Base-by-base conservation (phyloP, 371 early-diverging fungal genomes). In the Mycotypha africana region DNA sequence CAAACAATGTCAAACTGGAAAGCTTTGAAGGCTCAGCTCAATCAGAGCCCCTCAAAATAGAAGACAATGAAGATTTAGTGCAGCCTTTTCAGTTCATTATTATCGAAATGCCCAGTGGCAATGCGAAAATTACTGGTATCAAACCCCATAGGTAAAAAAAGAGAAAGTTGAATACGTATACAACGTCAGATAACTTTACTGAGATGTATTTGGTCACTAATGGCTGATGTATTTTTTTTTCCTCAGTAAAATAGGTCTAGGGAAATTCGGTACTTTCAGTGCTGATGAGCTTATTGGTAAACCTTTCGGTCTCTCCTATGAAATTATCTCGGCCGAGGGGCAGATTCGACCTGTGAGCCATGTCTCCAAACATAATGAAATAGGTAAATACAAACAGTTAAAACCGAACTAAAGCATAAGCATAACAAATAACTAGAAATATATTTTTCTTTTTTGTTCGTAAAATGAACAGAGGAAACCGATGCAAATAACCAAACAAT, bases 231-330 rank as follows among this genome's bases (percentile, higher is more conserved):
- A 37, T 45, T 36, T 42, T 47, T 12, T 14, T 30, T n/a, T n/a
- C n/a, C 25, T 14, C 51, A 86, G 88, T 10, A 74, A 55, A 11
- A 65, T 94, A 1, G 68, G 78, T 4, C 61, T 97, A 25, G 98
- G 98, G 35, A 97, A 97, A 64, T 97, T 97, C 74, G 98, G 98
- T 20, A 64, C 69, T 5, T 95, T 95, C 71, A 57, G 76, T 22
- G 74, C 84, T 6, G 69, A 82, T 50, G 82, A 79, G 38, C 70
- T 97, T 21, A 83, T 97, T 45, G 95, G 92, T 3, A 71, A 82
- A 34, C 84, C 86, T 1, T 92, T 76, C 67, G 91, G 90, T 36
- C 70, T 88, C 23, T 84, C 88, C 0, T 96, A 88, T 48, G 93
- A 95, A 65, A 90, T 96, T 36, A 67, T 78, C 41, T 77, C 67